A percentile compares a stretch with the other conserved stretches of the same genome.
Conservation (phyloP, 2,329 filamentous ascomycete species). For the Neocucurbitaria cava region DNA sequence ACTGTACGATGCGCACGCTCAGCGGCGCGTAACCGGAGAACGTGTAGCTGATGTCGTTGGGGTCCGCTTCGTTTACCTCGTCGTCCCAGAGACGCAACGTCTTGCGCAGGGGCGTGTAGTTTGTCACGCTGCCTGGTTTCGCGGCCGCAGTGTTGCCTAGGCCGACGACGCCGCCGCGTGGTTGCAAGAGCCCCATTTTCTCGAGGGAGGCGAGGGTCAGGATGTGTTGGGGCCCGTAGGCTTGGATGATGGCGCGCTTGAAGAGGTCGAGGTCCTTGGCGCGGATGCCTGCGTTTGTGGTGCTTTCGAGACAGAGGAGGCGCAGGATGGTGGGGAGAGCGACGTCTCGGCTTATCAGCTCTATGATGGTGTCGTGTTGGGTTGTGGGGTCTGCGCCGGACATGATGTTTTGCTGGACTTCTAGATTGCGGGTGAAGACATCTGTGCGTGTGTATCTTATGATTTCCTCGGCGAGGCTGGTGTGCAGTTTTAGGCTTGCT, state of each 20-base stretch:
- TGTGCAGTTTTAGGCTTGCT: constrained; percentile 89
- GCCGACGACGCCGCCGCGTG: constrained; percentile 51
- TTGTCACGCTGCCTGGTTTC: constrained; percentile 64
- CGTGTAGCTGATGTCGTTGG: constrained; percentile 95
- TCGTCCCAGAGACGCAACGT: constrained; percentile 89
- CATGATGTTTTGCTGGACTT: constrained; percentile 94
- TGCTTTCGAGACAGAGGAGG: constrained; percentile 89
- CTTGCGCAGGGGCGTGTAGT: constrained; percentile 88
- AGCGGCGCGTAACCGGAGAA: constrained; percentile 97
- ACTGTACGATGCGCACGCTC: constrained; percentile 89
- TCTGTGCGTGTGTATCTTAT: constrained; percentile 92
- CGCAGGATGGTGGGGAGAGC: constrained; percentile 83
- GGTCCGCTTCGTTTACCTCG: constrained; percentile 93
- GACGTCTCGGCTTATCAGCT: constrained; percentile 88
- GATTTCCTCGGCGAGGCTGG: constrained; percentile 90
- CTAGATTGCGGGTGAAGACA: constrained; percentile 83
- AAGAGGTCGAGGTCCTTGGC: constrained; percentile 89
- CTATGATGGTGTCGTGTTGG: constrained; percentile 89
- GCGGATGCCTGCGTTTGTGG: constrained; percentile 85
- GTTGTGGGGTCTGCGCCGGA: constrained; percentile 87
- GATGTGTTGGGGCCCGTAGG: constrained; percentile 94
- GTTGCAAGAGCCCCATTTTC: constrained; percentile 84
- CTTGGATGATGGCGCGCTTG: constrained; percentile 84
- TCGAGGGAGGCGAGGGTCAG: constrained; percentile 88
- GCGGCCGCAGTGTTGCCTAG: constrained; percentile 57